These are phyloP conservation scores for Alternaria conjuncta DNA, from an alignment of 2,329 filamentous ascomycete genomes.

Conservation along the genomic window DNA sequence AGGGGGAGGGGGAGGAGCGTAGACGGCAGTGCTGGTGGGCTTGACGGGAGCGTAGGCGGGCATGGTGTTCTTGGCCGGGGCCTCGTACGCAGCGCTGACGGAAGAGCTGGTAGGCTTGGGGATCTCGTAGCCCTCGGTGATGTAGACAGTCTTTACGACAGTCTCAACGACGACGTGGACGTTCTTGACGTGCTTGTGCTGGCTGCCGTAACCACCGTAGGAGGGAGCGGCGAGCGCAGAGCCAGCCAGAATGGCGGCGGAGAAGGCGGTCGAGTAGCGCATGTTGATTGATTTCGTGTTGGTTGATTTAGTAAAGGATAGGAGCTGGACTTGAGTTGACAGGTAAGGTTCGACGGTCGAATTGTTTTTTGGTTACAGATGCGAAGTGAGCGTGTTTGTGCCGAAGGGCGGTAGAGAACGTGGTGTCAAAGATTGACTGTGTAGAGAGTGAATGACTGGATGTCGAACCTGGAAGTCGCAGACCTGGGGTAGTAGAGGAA, in stretches of 20 bases:
- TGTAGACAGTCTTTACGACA: conserved; percentile 34
- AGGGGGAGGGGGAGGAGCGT: conserved; percentile 3
- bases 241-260: conserved; percentile 41
- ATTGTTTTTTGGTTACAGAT: conserved; percentile 16
- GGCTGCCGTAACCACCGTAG: conserved; percentile 11
- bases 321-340: conserved; percentile 17
- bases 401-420: conserved; percentile 41
- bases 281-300: conserved; percentile 33
- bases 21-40: neutral
- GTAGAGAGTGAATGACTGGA: conserved; percentile 34
- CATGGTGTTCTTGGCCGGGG: conserved; percentile 4
- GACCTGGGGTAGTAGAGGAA: conserved; percentile 32
- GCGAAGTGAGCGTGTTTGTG: conserved; percentile 30
- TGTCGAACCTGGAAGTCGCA: conserved; percentile 45
- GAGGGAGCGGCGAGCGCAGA: conserved; percentile 35
- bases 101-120: neutral
- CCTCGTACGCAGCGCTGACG: conserved; percentile 1
- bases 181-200: conserved; percentile 28
- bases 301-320: conserved; percentile 9
- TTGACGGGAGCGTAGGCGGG: conserved; percentile 7
- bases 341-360: conserved; percentile 26
- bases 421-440: conserved; percentile 41
- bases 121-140: conserved; percentile 22
- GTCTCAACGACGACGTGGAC: conserved; percentile 37
- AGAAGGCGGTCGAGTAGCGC: conserved; percentile 32